These are phyloP conservation scores for Penicillium simplicissimum DNA, from an alignment of 495 filamentous ascomycete genomes.

Conservation along the genomic window DNA sequence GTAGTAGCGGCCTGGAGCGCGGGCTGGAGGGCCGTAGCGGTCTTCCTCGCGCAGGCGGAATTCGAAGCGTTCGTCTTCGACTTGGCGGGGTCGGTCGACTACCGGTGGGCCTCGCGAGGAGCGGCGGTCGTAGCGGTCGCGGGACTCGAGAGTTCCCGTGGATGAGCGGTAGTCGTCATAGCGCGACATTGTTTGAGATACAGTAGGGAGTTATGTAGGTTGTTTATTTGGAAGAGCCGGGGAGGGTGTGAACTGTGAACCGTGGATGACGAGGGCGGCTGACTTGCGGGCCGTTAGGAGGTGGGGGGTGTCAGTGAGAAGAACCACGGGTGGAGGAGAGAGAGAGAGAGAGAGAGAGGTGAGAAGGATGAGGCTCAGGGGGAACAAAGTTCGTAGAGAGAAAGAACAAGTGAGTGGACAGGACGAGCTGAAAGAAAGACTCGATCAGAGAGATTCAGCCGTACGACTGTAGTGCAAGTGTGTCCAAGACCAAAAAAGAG, in stretches of 20 bases:
- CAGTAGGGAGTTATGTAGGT: slow-evolving; percentile 2
- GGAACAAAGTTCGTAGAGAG: neutral
- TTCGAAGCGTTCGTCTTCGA: slow-evolving; percentile 54
- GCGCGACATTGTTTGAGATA: slow-evolving; percentile 43
- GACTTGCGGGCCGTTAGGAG: slow-evolving; percentile 29
- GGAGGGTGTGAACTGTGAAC: slow-evolving; percentile 17
- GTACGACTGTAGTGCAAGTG: slow-evolving; percentile 7
- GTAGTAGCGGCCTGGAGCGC: slow-evolving; percentile 47
- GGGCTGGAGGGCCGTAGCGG: slow-evolving; percentile 55
- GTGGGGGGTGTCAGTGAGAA: too few relatives aligned
- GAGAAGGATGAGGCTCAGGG: neutral
- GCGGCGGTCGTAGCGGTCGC: slow-evolving; percentile 49
- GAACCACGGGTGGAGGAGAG: slow-evolving; percentile 19
- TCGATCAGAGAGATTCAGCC: slow-evolving; percentile 1
- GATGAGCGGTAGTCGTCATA: slow-evolving; percentile 49
- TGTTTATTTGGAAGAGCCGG: slow-evolving; percentile 11
- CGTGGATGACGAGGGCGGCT: slow-evolving; percentile 38
- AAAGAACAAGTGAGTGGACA: neutral
- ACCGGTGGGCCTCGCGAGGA: slow-evolving; percentile 45
- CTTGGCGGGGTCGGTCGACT: slow-evolving; percentile 43
- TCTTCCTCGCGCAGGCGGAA: slow-evolving; percentile 56
- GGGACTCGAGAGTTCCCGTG: slow-evolving; percentile 42
- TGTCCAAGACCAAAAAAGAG: slow-evolving; percentile 2
- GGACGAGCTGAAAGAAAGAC: slow-evolving; percentile 2
- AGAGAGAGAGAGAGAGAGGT: slow-evolving; percentile 5